Percentiles rank a stretch among this genome's conserved stretches.
phyloP scores from a whole-genome alignment of 106 monocot species.

The Posidonia australis region DNA sequence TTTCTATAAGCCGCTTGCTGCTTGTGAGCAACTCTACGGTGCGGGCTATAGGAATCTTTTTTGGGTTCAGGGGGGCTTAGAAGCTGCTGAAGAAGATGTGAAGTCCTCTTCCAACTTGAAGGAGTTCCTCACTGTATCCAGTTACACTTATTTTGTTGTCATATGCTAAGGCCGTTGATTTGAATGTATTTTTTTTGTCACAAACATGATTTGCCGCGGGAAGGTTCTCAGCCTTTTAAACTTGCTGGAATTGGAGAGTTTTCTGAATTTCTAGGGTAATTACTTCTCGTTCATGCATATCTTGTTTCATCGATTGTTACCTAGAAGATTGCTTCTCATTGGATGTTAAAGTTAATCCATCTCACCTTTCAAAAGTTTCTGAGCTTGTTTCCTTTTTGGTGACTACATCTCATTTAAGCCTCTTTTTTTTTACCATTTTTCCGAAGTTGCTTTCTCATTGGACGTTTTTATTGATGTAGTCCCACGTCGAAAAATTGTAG shows the following conservation, averaged over 20 bases:
- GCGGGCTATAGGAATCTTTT: constrained; percentile 81
- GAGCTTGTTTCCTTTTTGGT: no score
- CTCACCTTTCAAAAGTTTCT: no score
- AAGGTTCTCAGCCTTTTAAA: constrained; percentile 79
- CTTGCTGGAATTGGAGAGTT: constrained; percentile 94
- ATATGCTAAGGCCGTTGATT: no score
- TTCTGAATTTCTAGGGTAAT: constrained; percentile 91
- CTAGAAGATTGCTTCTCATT: no score
- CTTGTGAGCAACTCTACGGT: constrained; percentile 80
- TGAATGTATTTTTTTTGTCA: background rate
- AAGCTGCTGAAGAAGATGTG: constrained; percentile 98
- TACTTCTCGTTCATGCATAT: background rate
- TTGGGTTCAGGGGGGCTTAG: constrained; percentile 97
- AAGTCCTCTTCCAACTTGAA: background rate
- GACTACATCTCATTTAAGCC: no score
- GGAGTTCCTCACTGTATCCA: background rate
- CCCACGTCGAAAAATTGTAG: no score
- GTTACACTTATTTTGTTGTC: background rate
- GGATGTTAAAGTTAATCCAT: no score
- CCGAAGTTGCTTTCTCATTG: no score
- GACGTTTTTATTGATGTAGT: no score
- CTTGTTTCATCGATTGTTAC: no score
- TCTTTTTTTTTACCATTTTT: no score
- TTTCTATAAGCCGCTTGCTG: constrained; percentile 75
- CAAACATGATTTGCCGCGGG: constrained; percentile 81